phyloP scores from a whole-genome alignment of 1,284 basidiomycete species.

The Butyriboletus appendiculatus region DNA sequence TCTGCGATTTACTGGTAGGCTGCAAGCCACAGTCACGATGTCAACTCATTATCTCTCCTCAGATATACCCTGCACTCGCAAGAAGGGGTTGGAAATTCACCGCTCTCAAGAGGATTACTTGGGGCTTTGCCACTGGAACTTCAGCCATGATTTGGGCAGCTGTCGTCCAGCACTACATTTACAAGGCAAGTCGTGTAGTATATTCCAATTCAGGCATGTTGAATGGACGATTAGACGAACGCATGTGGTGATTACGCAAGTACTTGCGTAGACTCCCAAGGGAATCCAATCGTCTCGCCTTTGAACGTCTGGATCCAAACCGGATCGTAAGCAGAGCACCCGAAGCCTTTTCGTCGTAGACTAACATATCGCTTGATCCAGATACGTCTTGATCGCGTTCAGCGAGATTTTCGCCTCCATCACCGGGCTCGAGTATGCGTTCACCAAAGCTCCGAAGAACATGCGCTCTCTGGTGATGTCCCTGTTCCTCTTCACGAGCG shows the following conservation, averaged over 20 bases:
- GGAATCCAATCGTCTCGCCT: constrained; percentile 47
- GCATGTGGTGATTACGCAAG: constrained; percentile 63
- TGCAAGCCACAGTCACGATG: not conserved
- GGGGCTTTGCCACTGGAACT: constrained; percentile 69
- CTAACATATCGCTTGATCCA: constrained; percentile 12
- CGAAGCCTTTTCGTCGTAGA: not conserved
- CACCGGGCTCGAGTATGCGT: constrained; percentile 88
- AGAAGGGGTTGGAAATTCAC: constrained; percentile 67
- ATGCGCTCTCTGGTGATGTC: constrained; percentile 82
- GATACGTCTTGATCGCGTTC: constrained; percentile 68
- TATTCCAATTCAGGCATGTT: not conserved
- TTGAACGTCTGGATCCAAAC: constrained; percentile 81
- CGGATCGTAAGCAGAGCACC: constrained; percentile 43
- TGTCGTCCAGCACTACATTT: constrained; percentile 77
- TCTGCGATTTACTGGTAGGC: constrained; percentile 58
- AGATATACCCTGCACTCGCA: constrained; percentile 77
- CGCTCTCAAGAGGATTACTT: constrained; percentile 72
- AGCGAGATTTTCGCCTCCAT: constrained; percentile 86
- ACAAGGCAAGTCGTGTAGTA: constrained; percentile 46
- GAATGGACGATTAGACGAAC: constrained; percentile 43
- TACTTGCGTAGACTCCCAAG: constrained; percentile 49
- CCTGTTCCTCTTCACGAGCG: constrained; percentile 70
- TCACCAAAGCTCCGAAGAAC: constrained; percentile 81
- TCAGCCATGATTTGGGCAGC: constrained; percentile 63
- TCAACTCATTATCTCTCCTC: not conserved